phyloP scores from a whole-genome alignment of 495 filamentous ascomycete species.

The Xeromyces bisporus region DNA sequence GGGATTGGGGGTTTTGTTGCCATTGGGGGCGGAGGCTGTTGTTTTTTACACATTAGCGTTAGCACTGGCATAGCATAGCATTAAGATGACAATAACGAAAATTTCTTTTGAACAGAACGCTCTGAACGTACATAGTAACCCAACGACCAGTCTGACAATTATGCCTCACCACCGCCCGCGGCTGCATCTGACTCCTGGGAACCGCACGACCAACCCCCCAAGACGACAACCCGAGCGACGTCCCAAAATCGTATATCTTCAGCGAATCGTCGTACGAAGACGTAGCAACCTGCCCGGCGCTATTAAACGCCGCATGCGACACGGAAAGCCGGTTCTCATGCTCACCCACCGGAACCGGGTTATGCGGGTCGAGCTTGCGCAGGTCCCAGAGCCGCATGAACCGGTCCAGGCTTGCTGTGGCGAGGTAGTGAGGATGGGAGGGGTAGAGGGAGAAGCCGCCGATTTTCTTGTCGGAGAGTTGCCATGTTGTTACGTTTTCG shows the following conservation, averaged over 20 bases:
- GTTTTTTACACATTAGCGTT: slow-evolving; percentile 6
- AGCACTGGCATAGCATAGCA: too few species aligned
- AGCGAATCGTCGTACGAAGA: slow-evolving; percentile 88
- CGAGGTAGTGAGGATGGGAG: slow-evolving; percentile 57
- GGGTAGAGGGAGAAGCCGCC: slow-evolving; percentile 83
- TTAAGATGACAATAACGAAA: too few species aligned
- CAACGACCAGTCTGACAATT: slow-evolving; percentile 92
- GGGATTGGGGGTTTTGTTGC: slow-evolving; percentile 62
- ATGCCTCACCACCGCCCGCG: slow-evolving; percentile 52
- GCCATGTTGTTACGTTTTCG: slow-evolving; percentile 40
- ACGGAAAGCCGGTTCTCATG: slow-evolving; percentile 73
- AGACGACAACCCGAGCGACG: slow-evolving; percentile 31
- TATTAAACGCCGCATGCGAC: slow-evolving; percentile 77
- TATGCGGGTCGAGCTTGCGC: slow-evolving; percentile 49
- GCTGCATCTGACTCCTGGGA: slow-evolving; percentile 44
- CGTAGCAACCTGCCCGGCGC: slow-evolving; percentile 68
- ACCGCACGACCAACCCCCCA: slow-evolving; percentile 50
- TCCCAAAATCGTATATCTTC: slow-evolving; percentile 70
- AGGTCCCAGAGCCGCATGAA: slow-evolving; percentile 87
- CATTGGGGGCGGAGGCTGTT: slow-evolving; percentile 80
- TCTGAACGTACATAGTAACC: slow-evolving; percentile 50
- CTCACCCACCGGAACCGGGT: slow-evolving; percentile 57
- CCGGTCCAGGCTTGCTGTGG: slow-evolving; percentile 80
- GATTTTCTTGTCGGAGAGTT: slow-evolving; percentile 86
- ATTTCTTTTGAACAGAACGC: too few species aligned